These are phyloP conservation scores for Nyssa sinensis DNA, from an alignment of 148 eudicot species.

Conservation along the genomic window DNA sequence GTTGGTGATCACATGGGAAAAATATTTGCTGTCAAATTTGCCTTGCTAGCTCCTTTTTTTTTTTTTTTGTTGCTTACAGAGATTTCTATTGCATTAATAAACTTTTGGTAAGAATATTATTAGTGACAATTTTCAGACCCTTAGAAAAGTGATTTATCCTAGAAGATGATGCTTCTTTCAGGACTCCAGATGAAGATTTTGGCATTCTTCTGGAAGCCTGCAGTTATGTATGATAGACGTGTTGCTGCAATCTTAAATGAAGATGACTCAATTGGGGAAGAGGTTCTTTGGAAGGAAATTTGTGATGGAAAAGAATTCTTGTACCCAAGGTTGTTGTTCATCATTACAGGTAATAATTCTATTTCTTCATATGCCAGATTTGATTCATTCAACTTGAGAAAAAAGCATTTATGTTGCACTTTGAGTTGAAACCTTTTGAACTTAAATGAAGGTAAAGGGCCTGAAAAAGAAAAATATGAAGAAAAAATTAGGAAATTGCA, in stretches of 20 bases:
- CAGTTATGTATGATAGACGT: conserved; percentile 95
- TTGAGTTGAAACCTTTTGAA: conserved; percentile 14
- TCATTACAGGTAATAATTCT: conserved; percentile 72
- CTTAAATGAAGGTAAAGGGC: conserved; percentile 76
- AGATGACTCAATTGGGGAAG: conserved; percentile 63
- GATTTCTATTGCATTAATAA: not conserved
- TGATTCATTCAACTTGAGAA: not conserved
- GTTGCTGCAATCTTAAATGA: conserved; percentile 84
- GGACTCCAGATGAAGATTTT: conserved; percentile 99
- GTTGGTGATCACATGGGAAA: not conserved
- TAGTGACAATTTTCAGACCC: not conserved
- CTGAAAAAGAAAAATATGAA: conserved; percentile 87
- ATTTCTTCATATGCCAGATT: not conserved
- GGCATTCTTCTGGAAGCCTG: conserved; percentile 94
- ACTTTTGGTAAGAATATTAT: not conserved
- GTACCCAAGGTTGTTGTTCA: conserved; percentile 83
- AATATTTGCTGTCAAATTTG: not conserved
- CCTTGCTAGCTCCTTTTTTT: not conserved
- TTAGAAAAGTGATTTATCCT: not conserved
- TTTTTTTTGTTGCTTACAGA: not conserved
- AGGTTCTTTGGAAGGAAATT: conserved; percentile 59
- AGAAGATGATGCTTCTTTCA: conserved; percentile 25
- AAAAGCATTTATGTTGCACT: not conserved
- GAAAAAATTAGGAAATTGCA: conserved; percentile 74
- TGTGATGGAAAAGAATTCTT: conserved; percentile 45